These are phyloP conservation scores for Yarrowia sp. DNA, from an alignment of 805 yeast species.

Conservation along the genomic window DNA sequence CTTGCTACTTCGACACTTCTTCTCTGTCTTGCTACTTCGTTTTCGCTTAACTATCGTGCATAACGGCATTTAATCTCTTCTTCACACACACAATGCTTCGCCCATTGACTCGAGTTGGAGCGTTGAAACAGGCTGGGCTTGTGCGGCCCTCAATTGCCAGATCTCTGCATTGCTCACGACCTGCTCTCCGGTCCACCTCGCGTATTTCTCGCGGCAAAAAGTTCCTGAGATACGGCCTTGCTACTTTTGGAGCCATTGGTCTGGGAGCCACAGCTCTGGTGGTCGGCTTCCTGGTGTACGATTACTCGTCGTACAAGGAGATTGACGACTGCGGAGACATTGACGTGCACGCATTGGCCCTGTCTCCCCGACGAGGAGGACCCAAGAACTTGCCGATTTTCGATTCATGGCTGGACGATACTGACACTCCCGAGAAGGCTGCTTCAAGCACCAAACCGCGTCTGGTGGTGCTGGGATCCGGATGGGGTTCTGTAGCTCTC, in stretches of 20 bases:
- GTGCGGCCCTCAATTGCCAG: background rate
- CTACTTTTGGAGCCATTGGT: slow-evolving; percentile 42
- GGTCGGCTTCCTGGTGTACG: slow-evolving; percentile 65
- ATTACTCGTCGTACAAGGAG: slow-evolving; percentile 4
- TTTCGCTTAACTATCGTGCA: slow-evolving; percentile 13
- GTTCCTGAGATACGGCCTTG: background rate
- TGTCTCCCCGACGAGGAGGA: slow-evolving; percentile 66
- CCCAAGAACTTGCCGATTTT: slow-evolving; percentile 74
- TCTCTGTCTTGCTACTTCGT: background rate
- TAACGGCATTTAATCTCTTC: background rate
- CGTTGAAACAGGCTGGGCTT: background rate
- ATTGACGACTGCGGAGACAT: slow-evolving; percentile 52
- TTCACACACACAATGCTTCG: background rate
- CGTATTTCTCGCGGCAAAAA: background rate
- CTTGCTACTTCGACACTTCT: background rate
- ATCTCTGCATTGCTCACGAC: slow-evolving; percentile 4
- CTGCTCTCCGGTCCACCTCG: background rate
- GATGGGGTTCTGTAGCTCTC: slow-evolving; percentile 74
- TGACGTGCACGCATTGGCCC: slow-evolving; percentile 59
- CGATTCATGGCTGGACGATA: slow-evolving; percentile 62
- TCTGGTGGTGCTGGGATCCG: slow-evolving; percentile 68
- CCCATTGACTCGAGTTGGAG: slow-evolving; percentile 11
- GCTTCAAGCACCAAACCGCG: slow-evolving; percentile 53
- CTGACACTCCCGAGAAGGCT: slow-evolving; percentile 54
- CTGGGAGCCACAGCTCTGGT: slow-evolving; percentile 45